Conservation (phyloP, 2,329 filamentous ascomycete genomes). For the Aschersonia sp. region DNA sequence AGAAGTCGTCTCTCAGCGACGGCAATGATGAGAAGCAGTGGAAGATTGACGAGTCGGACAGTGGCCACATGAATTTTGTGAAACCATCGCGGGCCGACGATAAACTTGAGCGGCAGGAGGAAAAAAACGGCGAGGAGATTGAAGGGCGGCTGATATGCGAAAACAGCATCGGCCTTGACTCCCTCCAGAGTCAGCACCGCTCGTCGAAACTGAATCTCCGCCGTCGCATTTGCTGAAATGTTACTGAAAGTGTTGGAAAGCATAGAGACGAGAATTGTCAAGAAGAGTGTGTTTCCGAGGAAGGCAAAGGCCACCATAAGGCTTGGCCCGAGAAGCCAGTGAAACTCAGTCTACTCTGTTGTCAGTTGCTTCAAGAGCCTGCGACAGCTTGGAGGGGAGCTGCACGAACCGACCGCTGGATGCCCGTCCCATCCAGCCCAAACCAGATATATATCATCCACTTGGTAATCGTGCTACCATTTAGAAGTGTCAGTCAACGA, state of each 20-base stretch:
- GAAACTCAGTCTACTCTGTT: slow-evolving; percentile 45
- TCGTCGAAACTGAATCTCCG: slow-evolving; percentile 73
- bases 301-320: slow-evolving; percentile 79
- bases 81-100: slow-evolving; percentile 73
- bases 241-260: slow-evolving; percentile 72
- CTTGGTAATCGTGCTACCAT: slow-evolving; percentile 52
- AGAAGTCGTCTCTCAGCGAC: slow-evolving; percentile 55
- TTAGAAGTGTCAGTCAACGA: no score
- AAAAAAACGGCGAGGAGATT: slow-evolving; percentile 66
- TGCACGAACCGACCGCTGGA: slow-evolving; percentile 35
- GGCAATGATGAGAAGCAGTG: slow-evolving; percentile 57
- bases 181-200: slow-evolving; percentile 75
- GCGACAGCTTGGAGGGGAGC: neutral
- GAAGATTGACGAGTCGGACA: slow-evolving; percentile 61
- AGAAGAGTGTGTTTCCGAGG: slow-evolving; percentile 72
- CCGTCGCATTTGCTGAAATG: slow-evolving; percentile 60
- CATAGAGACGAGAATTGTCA: slow-evolving; percentile 83
- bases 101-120: slow-evolving; percentile 62
- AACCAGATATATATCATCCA: slow-evolving; percentile 97
- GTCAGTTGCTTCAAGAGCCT: neutral
- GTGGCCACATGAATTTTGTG: slow-evolving; percentile 77
- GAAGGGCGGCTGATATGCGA: slow-evolving; percentile 71
- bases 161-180: slow-evolving; percentile 72
- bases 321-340: slow-evolving; percentile 63
- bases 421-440: slow-evolving; percentile 60